phyloP scores from a whole-genome alignment of 75 land plant genomes.

The Pinus albicaulis region DNA sequence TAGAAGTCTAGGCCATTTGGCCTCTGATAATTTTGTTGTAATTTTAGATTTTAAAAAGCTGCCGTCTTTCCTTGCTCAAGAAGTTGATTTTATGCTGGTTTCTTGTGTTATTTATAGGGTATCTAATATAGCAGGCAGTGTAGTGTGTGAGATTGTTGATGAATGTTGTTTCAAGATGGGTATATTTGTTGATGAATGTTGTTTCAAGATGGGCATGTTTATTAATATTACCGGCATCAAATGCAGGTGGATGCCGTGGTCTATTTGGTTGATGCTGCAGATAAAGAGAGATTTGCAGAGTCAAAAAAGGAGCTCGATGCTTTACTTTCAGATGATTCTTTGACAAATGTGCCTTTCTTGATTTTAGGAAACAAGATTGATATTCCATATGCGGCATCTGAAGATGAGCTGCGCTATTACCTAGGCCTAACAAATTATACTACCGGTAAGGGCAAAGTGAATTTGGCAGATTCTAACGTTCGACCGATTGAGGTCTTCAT shows the following conservation, averaged over 20 bases:
- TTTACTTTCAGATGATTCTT: conserved; percentile 74
- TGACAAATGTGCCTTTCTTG: conserved; percentile 68
- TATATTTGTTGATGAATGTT: too few species aligned
- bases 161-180: too few species aligned
- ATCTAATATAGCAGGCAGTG: too few species aligned
- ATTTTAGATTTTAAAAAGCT: too few species aligned
- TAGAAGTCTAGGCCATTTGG: too few species aligned
- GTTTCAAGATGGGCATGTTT: too few species aligned
- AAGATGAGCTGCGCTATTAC: conserved; percentile 65
- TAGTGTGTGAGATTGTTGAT: too few species aligned
- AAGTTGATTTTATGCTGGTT: too few species aligned
- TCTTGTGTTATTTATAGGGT: too few species aligned
- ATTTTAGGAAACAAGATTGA: conserved; percentile 65
- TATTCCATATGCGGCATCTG: conserved; percentile 79
- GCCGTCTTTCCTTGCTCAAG: too few species aligned
- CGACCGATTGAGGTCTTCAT: conserved; percentile 82
- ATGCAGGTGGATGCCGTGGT: conserved; percentile 84
- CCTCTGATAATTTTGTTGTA: too few species aligned
- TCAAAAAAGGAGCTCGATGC: conserved; percentile 86
- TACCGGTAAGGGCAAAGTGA: conserved; percentile 80
- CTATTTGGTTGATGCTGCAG: conserved; percentile 75
- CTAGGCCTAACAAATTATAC: conserved; percentile 71
- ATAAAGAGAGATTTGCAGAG: conserved; percentile 78
- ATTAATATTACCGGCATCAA: too few species aligned
- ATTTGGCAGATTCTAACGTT: conserved; percentile 53